Evolutionary conservation across 78 protist genomes (phyloP), one percentile per base, ranked within the genome.

Genomic region (Isochrysis galbana): DNA sequence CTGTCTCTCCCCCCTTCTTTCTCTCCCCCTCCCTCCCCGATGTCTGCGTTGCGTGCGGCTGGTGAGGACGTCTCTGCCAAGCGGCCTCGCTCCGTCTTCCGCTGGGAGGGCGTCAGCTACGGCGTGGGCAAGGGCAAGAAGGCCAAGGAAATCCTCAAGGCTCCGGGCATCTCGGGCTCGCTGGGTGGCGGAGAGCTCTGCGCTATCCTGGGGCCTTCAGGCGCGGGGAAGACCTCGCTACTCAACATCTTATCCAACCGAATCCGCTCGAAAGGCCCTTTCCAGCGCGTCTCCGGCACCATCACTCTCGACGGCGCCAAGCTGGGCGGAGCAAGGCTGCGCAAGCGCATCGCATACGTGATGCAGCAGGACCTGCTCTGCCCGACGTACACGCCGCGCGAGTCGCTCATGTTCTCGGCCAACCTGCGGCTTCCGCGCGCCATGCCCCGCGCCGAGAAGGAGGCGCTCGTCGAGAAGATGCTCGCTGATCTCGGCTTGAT

Each of bases 211-310:
- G 94, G 94, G 3, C 90, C 94, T n/a, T 69, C 88, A 19, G 94
- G 94, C n/a, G 51, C 91, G 0, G 94, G 94, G 29, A 91, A 91
- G 84, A 55, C 94, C 22, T 41, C 91, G 36, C 90, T 91, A 48
- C 82, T 91, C 38, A 61, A 67, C 83, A 0, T 55, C 29, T 39
- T 91, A 1, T 44, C 92, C 23, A 61, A 61, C 34, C 74, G 92
- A 42, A 4, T 69, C 1, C 48, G 4, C 5, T 14, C 46, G 0
- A 17, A 44, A 11, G 83, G 92, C 67, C 32, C 48, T 42, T 1
- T 2, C 29, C 17, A 21, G n/a, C n/a, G n/a, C 17, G 10, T 46
- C 41, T 14, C 29, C 41, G 89, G 67, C 54, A 25, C 23, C 14
- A 44, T 48, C 10, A 22, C n/a, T 17, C 22, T 86, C 74, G 45